Conservation (phyloP, 73 alveolate species). For the Paramecium biaurelia region DNA sequence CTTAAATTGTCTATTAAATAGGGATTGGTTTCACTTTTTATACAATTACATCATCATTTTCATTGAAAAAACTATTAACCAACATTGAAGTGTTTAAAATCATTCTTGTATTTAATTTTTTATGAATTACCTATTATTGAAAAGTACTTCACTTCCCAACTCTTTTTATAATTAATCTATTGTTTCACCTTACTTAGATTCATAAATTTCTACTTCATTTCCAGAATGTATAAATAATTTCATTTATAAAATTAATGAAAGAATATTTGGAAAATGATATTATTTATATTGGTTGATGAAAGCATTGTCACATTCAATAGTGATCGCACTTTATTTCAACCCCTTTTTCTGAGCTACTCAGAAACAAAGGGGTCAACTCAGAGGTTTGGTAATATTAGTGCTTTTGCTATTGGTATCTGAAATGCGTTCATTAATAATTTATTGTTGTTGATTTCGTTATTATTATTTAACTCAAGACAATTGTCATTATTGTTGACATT, state of each 20-base stretch:
- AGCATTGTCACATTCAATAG: conserved; percentile 6
- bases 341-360: background rate
- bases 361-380: background rate
- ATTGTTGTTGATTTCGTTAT: background rate
- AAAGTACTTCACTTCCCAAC: background rate
- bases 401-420: background rate
- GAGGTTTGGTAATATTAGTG: background rate
- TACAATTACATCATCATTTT: background rate
- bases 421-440: background rate
- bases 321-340: conserved; percentile 18
- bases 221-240: background rate
- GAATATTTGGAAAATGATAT: background rate
- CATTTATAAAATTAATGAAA: background rate
- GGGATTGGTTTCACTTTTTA: background rate
- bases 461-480: background rate
- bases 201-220: background rate
- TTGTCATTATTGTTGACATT: background rate
- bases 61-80: background rate
- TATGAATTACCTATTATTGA: background rate
- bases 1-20: background rate
- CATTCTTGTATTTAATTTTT: background rate
- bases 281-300: background rate
- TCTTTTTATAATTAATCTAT: background rate
- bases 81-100: background rate
- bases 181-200: background rate